These are phyloP conservation scores for Serendipita indica DNA, from an alignment of 768 basidiomycete genomes.

Conservation along the genomic window DNA sequence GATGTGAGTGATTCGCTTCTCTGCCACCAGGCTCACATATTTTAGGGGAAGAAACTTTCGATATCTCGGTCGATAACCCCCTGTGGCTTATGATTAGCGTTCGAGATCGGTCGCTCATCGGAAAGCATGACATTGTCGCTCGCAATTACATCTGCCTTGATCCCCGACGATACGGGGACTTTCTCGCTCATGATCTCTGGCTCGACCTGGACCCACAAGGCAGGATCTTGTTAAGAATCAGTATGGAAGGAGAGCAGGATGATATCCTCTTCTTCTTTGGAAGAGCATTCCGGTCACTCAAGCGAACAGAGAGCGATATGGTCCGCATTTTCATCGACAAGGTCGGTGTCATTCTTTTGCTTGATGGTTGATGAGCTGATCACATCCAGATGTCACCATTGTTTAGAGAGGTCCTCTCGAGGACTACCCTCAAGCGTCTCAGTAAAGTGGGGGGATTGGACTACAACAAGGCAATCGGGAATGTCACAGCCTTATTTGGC, in stretches of 20 bases:
- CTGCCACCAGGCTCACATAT: slow-evolving; percentile 5
- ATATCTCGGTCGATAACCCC: slow-evolving; percentile 83
- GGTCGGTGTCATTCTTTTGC: slow-evolving; percentile 30
- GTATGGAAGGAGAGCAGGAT: slow-evolving; percentile 98
- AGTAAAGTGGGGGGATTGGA: slow-evolving; percentile 53
- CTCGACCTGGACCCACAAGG: slow-evolving; percentile 79
- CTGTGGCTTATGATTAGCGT: slow-evolving; percentile 96
- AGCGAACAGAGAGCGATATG: slow-evolving; percentile 91
- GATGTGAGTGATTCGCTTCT: slow-evolving; percentile 44
- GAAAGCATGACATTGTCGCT: slow-evolving; percentile 87
- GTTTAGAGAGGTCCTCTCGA: slow-evolving; percentile 74
- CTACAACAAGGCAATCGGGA: slow-evolving; percentile 81
- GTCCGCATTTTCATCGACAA: slow-evolving; percentile 93
- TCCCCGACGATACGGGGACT: slow-evolving; percentile 74
- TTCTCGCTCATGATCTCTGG: slow-evolving; percentile 82
- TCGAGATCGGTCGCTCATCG: slow-evolving; percentile 75
- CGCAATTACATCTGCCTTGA: slow-evolving; percentile 87
- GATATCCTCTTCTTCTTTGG: slow-evolving; percentile 98
- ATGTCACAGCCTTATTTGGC: slow-evolving; percentile 66
- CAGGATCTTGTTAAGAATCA: slow-evolving; percentile 71
- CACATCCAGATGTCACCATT: slow-evolving; percentile 77
- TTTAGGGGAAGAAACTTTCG: slow-evolving; percentile 93
- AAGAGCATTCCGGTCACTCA: slow-evolving; percentile 81
- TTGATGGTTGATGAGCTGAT: background rate
- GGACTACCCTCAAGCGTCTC: slow-evolving; percentile 58